phyloP scores from a whole-genome alignment of 306 rosid species.

The Acacia acuminata region DNA sequence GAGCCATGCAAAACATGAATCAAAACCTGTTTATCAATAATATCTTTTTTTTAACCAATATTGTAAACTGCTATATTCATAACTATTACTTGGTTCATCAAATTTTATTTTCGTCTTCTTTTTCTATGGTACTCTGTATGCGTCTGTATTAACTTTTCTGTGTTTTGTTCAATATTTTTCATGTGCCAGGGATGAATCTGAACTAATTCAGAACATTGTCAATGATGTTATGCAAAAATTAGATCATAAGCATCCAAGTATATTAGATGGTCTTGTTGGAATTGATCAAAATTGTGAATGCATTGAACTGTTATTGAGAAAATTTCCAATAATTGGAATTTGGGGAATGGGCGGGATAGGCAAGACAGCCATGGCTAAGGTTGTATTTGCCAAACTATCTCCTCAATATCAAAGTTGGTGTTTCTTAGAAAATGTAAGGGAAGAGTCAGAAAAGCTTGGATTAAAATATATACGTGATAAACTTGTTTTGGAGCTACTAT shows the following conservation, averaged over 20 bases:
- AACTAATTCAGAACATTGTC: neutral
- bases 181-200: conserved; percentile 4
- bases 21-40: too few relatives aligned
- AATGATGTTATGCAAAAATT: neutral
- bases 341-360: neutral
- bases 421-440: conserved; percentile 8
- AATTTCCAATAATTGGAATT: neutral
- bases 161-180: neutral
- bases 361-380: neutral
- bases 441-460: neutral
- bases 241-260: neutral
- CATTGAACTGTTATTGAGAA: neutral
- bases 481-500: neutral
- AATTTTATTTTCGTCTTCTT: too few relatives aligned
- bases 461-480: neutral
- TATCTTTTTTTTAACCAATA: too few relatives aligned
- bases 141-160: too few relatives aligned
- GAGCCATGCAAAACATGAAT: too few relatives aligned
- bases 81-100: too few relatives aligned
- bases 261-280: neutral
- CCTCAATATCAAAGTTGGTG: neutral
- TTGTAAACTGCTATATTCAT: too few relatives aligned
- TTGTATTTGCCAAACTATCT: neutral
- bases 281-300: neutral
- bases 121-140: too few relatives aligned